Evolutionary conservation across 495 filamentous ascomycete species (phyloP), one percentile per base, ranked within the genome.

Genomic region (Penicillium parvum): DNA sequence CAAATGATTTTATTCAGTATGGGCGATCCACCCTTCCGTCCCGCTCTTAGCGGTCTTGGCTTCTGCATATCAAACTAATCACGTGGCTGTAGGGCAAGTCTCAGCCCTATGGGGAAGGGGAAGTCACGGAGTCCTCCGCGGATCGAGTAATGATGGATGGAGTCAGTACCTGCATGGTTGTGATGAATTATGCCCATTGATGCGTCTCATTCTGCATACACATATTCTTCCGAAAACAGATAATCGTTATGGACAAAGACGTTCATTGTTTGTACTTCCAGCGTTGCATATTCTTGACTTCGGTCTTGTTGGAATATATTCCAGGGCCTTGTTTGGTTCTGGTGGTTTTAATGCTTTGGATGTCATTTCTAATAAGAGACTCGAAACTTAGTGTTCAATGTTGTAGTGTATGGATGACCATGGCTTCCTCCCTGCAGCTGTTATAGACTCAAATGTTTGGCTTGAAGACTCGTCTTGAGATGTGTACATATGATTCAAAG

Each of bases 81-180:
- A 19, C 20, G 2, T n/a, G 40, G 9, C 17, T n/a, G 18, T 38
- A 66, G 63, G 21, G 49, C 56, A 12, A 66, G 63, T 49, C 40
- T 61, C 18, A 66, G 66, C 29, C 66, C 66, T n/a, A 49, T 58
- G 36, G 61, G 63, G 3, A 65, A 66, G 39, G 28, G 28, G 3
- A 66, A 60, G 40, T 70, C 69, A 0, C 58, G 53, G 28, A 73
- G 67, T 47, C 71, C 71, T 23, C 71, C 71, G 16, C 61, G 71
- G 7, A 66, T 75, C 33, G 69, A 70, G 34, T 73, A 40, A 58
- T 35, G 7, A 14, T 18, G n/a, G n/a, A n/a, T n/a, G n/a, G n/a
- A n/a, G 35, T 43, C 9, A 32, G 9, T 23, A 17, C 17, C 25
- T 30, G 16, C 16, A 22, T 27, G 32, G 23, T 32, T 20, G 21